Percentiles rank a stretch among this genome's conserved stretches.
Conservation (phyloP, 257 asterid genomes). For the Dorcoceras hygrometricum region DNA sequence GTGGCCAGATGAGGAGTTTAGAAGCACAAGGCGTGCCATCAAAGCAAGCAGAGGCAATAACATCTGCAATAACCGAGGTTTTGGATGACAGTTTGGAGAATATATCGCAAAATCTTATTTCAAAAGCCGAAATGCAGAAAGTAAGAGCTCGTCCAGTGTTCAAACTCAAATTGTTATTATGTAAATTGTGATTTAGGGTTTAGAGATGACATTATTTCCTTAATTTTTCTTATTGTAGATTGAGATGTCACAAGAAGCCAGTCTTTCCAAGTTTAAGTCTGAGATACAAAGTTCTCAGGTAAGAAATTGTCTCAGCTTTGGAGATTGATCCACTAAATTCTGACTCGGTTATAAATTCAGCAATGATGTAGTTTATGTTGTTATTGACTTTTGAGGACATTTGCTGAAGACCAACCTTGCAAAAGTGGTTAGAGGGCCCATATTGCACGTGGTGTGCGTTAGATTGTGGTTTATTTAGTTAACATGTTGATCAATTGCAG, state of each 20-base stretch:
- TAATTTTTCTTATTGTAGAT: slow-evolving; percentile 28
- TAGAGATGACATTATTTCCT: not conserved
- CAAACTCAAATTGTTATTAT: not conserved
- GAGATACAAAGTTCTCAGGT: slow-evolving; percentile 63
- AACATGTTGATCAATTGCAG: not conserved
- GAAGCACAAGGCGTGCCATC: slow-evolving; percentile 61
- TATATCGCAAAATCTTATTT: slow-evolving; percentile 42
- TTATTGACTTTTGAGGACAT: not conserved
- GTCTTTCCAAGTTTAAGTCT: slow-evolving; percentile 50
- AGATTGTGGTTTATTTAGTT: not conserved
- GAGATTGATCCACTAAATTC: not conserved
- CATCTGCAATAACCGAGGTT: slow-evolving; percentile 54
- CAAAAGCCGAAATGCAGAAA: slow-evolving; percentile 60
- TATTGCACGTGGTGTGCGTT: not conserved
- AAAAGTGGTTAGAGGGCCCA: not conserved
- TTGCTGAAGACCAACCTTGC: not conserved
- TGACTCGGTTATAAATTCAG: not conserved
- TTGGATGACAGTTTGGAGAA: slow-evolving; percentile 53
- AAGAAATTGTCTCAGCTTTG: not conserved
- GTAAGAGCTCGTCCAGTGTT: slow-evolving; percentile 26
- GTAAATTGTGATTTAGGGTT: not conserved
- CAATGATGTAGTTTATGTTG: not conserved
- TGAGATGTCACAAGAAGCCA: slow-evolving; percentile 45
- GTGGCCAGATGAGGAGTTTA: slow-evolving; percentile 50
- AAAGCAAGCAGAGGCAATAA: slow-evolving; percentile 66